phyloP scores from a whole-genome alignment of 2,329 filamentous ascomycete species.

The Parafenestella ontariensis region DNA sequence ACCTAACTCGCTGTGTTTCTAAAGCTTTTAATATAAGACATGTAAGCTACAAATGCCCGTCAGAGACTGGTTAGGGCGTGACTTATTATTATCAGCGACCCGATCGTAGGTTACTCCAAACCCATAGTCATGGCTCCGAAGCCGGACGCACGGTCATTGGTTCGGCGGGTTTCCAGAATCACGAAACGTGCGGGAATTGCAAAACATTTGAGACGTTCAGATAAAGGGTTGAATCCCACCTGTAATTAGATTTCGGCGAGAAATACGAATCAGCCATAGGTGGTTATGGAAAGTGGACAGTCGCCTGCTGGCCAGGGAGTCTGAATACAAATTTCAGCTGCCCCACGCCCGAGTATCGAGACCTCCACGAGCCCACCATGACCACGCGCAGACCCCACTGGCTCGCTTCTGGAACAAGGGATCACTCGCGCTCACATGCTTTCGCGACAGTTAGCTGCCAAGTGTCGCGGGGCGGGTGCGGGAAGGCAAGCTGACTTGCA shows the following conservation, averaged over 20 bases:
- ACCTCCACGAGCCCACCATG: conserved; percentile 26
- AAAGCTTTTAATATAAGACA: conserved; percentile 3
- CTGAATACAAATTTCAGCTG: conserved; percentile 1
- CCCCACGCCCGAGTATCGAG: conserved; percentile 31
- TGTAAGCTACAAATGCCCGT: conserved; percentile 1
- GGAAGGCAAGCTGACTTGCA: conserved; percentile 29
- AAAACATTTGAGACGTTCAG: conserved; percentile 22
- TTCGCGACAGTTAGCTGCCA: conserved; percentile 26
- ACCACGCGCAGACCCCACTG: conserved; percentile 23
- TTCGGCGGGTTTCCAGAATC: conserved; percentile 17
- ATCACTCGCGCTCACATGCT: conserved; percentile 26
- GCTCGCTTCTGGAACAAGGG: conserved; percentile 12
- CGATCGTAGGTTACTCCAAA: conserved; percentile 26
- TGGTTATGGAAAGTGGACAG: conserved; percentile 13
- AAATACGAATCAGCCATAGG: background rate
- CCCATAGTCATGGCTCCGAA: conserved; percentile 36
- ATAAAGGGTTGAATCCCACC: conserved; percentile 30
- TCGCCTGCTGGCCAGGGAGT: conserved; percentile 8
- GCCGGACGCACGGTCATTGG: conserved; percentile 33
- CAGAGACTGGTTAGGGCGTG: conserved; percentile 24
- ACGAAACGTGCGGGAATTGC: conserved; percentile 23
- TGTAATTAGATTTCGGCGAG: conserved; percentile 1
- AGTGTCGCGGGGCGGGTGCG: conserved; percentile 27
- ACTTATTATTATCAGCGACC: conserved; percentile 16
- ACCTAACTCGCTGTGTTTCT: conserved; percentile 2